Conservation (phyloP, 2,329 filamentous ascomycete genomes). For the Dendryphion nanum region DNA sequence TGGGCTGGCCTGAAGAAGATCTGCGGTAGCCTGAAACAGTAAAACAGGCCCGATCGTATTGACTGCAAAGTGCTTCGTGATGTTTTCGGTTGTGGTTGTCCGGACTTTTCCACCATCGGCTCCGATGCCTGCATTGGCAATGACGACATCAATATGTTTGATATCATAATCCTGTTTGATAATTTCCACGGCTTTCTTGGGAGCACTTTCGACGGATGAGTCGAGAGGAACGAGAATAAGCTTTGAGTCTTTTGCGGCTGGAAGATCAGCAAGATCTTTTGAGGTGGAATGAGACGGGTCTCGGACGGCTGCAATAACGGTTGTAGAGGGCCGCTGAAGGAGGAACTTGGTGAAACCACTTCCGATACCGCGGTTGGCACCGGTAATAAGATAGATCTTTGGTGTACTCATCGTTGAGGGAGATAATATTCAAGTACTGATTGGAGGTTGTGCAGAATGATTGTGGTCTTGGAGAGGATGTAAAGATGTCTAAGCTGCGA, state of each 20-base stretch:
- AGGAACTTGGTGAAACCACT: slow-evolving; percentile 31
- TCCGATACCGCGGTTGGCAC: slow-evolving; percentile 32
- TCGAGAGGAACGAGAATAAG: slow-evolving; percentile 19
- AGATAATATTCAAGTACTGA: no score
- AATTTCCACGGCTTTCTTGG: slow-evolving; percentile 10
- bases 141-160: slow-evolving; percentile 48
- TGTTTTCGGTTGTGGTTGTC: slow-evolving; percentile 8
- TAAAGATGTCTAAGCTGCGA: no score
- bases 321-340: slow-evolving; percentile 29
- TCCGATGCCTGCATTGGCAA: slow-evolving; percentile 53
- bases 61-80: slow-evolving; percentile 1
- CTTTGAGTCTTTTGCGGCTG: slow-evolving; percentile 33
- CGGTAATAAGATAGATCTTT: slow-evolving; percentile 27
- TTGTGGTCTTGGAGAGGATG: no score
- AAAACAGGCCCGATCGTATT: not conserved
- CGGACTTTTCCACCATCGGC: slow-evolving; percentile 2
- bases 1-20: slow-evolving; percentile 29
- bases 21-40: slow-evolving; percentile 31
- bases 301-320: slow-evolving; percentile 43
- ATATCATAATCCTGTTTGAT: slow-evolving; percentile 28
- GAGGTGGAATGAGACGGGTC: slow-evolving; percentile 1
- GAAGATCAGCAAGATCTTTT: slow-evolving; percentile 7
- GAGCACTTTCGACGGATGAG: slow-evolving; percentile 2
- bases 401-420: not conserved
- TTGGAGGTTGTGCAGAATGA: no score